Base-by-base conservation (phyloP, 2,329 filamentous ascomycete species). In the Cytospora piceicola region DNA sequence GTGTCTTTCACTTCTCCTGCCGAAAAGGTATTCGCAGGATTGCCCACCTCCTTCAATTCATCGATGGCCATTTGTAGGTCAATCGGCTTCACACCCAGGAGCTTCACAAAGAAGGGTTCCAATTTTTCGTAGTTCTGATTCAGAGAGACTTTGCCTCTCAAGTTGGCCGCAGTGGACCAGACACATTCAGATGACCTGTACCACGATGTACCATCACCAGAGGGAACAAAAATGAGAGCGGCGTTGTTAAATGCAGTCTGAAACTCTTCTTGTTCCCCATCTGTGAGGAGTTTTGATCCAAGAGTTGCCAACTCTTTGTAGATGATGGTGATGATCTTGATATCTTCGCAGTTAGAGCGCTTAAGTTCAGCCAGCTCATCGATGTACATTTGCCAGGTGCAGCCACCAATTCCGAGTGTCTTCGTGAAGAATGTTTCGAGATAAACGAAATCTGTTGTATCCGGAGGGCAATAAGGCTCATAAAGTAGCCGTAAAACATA, bases 1-100 rank as follows among this genome's bases (percentile, higher is more conserved):
- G 70, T 70, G 15, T 74, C 67, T 65, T 75, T 78, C 9, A 76
- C 58, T 2, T 76, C 71, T 1, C 69, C 34, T 2, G 69, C 24
- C 0, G 70, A 67, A 0, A 64, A 32, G 0, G 66, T 42, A 9
- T 61, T 22, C 12, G 7, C 6, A 17, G 55, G 68, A 34, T 39
- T 46, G 12, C 52, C 68, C 12, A 71, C 64, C 2, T 72, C 59
- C 8, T 69, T 72, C 15, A 79, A 69, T 52, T 76, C 71, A 1
- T 76, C 70, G 49, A 74, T 73, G 1, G 72, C 73, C 73, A 79
- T 77, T 0, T 68, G 30, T 0, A 77, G 58, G 0, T 72, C 73
- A 0, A 79, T 66, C 1, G 70, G 68, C 53, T 71, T 72, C 0
- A 79, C 73, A 0, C 73, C 72, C 0, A 79, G 69, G 0, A 71